Evolutionary conservation across 371 early-diverging fungal species (phyloP).

Genomic region (Circinella umbellata): DNA sequence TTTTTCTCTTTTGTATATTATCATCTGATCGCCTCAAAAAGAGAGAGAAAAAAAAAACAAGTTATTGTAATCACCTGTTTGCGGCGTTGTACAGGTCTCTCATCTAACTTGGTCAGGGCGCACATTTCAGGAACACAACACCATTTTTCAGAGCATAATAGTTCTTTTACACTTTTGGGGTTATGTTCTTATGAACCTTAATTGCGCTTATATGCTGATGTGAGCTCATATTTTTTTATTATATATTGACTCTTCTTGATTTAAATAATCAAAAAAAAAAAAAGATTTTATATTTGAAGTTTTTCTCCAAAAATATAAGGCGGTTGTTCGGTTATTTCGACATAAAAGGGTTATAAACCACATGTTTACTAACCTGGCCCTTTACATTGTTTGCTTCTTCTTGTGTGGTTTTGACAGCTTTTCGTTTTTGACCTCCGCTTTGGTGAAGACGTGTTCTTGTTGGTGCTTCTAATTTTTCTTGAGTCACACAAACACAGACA

Average conservation of each 20-base stretch:
- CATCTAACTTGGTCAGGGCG: conserved; percentile 7
- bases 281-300: too few relatives aligned
- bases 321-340: neutral
- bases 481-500: too few relatives aligned
- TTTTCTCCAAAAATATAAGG: neutral
- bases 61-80: neutral
- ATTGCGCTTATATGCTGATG: too few relatives aligned
- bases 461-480: too few relatives aligned
- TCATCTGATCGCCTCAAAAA: conserved; percentile 9
- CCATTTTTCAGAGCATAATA: too few relatives aligned
- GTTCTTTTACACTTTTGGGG: too few relatives aligned
- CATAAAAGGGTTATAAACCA: neutral
- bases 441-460: too few relatives aligned
- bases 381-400: neutral
- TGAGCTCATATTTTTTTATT: too few relatives aligned
- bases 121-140: neutral
- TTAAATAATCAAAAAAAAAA: too few relatives aligned
- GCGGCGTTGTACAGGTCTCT: conserved; percentile 5
- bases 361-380: conserved; percentile 2
- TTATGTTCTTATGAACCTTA: too few relatives aligned
- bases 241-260: too few relatives aligned
- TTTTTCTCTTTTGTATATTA: neutral
- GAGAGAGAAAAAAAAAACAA: neutral
- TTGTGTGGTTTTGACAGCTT: neutral
- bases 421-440: too few relatives aligned